Percentiles rank a stretch among this genome's conserved stretches.
phyloP scores from a whole-genome alignment of 139 green algal genomes.

The Desmodesmus armatus region DNA sequence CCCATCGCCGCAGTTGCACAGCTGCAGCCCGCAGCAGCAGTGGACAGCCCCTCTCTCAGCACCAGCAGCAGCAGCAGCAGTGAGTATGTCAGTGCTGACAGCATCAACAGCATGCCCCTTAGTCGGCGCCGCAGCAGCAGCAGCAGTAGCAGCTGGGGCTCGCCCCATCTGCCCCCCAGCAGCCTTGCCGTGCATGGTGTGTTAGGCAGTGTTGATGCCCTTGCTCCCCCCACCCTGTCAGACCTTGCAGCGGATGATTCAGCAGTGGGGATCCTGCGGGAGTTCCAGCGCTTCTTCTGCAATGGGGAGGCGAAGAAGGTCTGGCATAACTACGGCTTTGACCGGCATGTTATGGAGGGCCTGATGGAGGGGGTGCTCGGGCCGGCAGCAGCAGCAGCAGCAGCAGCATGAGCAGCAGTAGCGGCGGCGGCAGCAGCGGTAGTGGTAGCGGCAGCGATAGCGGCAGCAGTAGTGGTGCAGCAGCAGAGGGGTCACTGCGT shows the following conservation, averaged over 20 bases:
- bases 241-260: constrained; percentile 32
- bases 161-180: too few species aligned
- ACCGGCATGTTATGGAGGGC: constrained; percentile 91
- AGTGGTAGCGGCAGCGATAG: neutral
- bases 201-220: too few species aligned
- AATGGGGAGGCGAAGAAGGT: constrained; percentile 75
- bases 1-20: too few species aligned
- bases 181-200: neutral
- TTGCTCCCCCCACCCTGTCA: neutral
- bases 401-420: constrained; percentile 7
- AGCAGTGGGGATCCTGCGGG: constrained; percentile 67
- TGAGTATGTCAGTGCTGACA: neutral
- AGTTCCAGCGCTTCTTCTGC: constrained; percentile 90
- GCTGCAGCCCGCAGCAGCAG: too few species aligned
- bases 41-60: neutral
- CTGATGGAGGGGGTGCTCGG: constrained; percentile 21
- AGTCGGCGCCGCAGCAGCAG: too few species aligned
- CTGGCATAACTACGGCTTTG: constrained; percentile 99
- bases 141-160: too few species aligned
- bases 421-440: neutral
- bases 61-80: neutral
- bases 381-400: neutral
- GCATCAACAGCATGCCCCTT: neutral
- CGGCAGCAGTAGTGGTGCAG: constrained; percentile 9
- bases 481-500: constrained; percentile 44